Base-by-base conservation (phyloP, 2,329 filamentous ascomycete species). In the Penicillium sp. region DNA sequence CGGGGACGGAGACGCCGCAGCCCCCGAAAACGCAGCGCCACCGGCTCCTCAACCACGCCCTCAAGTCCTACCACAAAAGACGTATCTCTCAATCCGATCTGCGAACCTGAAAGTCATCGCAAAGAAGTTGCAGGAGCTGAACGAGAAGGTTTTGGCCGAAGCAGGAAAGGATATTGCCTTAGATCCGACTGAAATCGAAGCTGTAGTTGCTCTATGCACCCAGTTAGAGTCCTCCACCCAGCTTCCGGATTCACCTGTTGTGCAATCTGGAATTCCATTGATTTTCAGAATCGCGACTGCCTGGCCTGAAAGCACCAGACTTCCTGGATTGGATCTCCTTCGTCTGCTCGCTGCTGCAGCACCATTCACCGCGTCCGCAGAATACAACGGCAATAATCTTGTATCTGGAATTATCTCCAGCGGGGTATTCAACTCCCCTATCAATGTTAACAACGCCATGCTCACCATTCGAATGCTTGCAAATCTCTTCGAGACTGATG, bases 261-360 rank as follows among this genome's bases (percentile, higher is more conserved):
- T 85, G 7, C 73, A 81, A 7, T 70, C 78, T 19, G 83, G 86
- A 1, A 74, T 93, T 3, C 79, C 86, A 22, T 76, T 91, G 0
- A 79, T 92, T 6, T 77, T 91, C 56, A 90, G 87, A 67, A 83
- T 96, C 52, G 84, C 87, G 19, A 91, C 90, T 0, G 74, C 81
- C 31, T 99, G 95, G 95, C 89, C 93, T 2, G 86, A 89, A 52
- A 81, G 86, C 13, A 90, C 91, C 63, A 88, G 92, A 46, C 82
- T 99, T 0, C 90, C 95, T 0, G 90, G 87, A 13, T 83, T 99
- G 1, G 95, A 98, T 72, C 80, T 98, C 1, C 82, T 98, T 5
- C 90, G 95, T n/a, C 86, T 96, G 48, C 80, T 95, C 27, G 88
- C 90, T 1, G 86, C 87, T 1, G 86, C 85, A 5, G 83, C 82